Evolutionary conservation across 2,329 filamentous ascomycete species (phyloP), one percentile per base, ranked within the genome.

Genomic region (Aureobasidium vineae): DNA sequence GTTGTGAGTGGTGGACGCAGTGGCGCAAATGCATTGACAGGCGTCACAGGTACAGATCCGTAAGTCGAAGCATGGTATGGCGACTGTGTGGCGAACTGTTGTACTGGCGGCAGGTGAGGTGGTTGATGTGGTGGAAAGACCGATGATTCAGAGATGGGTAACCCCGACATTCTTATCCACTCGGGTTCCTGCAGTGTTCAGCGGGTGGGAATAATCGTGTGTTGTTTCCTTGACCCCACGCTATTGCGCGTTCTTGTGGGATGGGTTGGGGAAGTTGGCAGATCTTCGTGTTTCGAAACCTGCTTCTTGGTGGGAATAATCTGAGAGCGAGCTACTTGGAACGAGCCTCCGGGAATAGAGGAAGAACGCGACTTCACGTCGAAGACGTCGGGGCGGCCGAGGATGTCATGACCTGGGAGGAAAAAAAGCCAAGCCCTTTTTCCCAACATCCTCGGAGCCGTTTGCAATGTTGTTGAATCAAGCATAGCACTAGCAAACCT

Each of bases 341-440:
- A 38, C 26, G 23, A 33, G 26, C 41, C 41, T n/a, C 57, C 59
- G 59, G 59, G 59, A 63, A 63, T 63, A 63, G 57, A 49, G 57
- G n/a, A 36, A 33, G 43, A 61, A 61, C 41, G 40, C 56, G 43
- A 61, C 23, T 36, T 61, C 33, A 36, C 33, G 38, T 59, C 33
- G 21, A 36, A 49, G 43, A 38, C 43, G 49, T 43, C 57, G 43
- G 57, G 57, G 57, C 57, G 57, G 23, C 57, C 57, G 57, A 43
- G 57, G 57, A 47, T 47, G 45, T 63, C 59, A 63, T 63, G 59
- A 50, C 57, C 38, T n/a, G 26, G 3, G 43, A 52, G 15, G 21
- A 63, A 63, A 49, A 49, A 63, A 63, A 63, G 59, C 59, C 59
- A 63, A 63, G 59, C n/a, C 59, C 33, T 63, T 52, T 63, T 41